Evolutionary conservation across 2,329 filamentous ascomycete genomes (phyloP).

Genomic region (Shiraia bambusicola): DNA sequence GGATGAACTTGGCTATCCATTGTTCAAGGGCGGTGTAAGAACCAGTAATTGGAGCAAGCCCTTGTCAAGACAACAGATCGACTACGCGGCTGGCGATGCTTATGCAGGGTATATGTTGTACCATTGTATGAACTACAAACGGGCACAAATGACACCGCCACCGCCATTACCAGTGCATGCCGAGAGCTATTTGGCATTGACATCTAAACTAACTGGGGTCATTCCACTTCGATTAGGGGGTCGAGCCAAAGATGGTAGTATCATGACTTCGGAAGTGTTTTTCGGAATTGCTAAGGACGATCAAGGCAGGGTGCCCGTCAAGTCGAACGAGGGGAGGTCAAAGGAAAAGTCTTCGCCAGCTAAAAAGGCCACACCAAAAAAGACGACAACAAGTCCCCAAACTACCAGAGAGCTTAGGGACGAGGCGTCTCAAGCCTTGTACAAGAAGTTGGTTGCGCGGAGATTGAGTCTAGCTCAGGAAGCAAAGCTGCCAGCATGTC

Average conservation of each 20-base stretch:
- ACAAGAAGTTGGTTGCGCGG: slow-evolving; percentile 16
- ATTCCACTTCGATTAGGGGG: slow-evolving; percentile 24
- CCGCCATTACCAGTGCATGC: slow-evolving; percentile 29
- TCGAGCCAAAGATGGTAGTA: slow-evolving; percentile 15
- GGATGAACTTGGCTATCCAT: slow-evolving; percentile 69
- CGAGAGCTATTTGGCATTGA: slow-evolving; percentile 25
- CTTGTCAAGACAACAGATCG: slow-evolving; percentile 65
- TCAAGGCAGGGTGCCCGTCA: background rate
- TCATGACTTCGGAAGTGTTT: slow-evolving; percentile 26
- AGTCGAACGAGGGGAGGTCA: slow-evolving; percentile 1
- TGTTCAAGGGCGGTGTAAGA: slow-evolving; percentile 79
- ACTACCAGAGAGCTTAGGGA: slow-evolving; percentile 12
- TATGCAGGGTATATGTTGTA: slow-evolving; percentile 81
- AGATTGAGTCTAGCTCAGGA: slow-evolving; percentile 21
- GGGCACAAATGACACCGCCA: slow-evolving; percentile 49
- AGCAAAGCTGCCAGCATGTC: slow-evolving; percentile 8
- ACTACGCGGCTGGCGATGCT: slow-evolving; percentile 79
- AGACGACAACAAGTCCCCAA: slow-evolving; percentile 1
- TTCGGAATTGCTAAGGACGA: slow-evolving; percentile 18
- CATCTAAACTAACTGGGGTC: slow-evolving; percentile 9
- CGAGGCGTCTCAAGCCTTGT: slow-evolving; percentile 18
- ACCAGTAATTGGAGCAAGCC: slow-evolving; percentile 71
- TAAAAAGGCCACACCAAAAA: background rate
- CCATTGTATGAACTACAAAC: slow-evolving; percentile 66
- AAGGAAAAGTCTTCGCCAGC: background rate